A percentile compares a stretch with the other conserved stretches of the same genome.
Conservation (phyloP, 2,329 filamentous ascomycete genomes). For the Pseudogymnoascus sp. region DNA sequence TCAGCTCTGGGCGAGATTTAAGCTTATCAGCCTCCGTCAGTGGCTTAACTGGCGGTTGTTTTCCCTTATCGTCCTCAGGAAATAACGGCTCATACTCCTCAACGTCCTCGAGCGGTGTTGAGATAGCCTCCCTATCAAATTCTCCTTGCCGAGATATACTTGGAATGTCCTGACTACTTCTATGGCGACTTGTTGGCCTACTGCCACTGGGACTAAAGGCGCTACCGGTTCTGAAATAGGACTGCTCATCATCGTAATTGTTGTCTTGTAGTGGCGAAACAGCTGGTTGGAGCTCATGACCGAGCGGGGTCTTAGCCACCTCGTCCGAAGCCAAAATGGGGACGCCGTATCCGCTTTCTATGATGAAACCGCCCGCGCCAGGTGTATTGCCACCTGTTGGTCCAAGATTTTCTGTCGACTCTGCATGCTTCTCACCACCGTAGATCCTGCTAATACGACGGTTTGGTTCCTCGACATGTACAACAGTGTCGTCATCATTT, state of each 20-base stretch:
- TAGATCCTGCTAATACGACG: constrained; percentile 39
- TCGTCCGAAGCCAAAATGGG: constrained; percentile 90
- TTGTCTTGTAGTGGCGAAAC: constrained; percentile 68
- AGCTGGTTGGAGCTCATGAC: constrained; percentile 65
- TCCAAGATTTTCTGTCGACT: constrained; percentile 44
- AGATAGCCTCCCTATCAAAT: constrained; percentile 28
- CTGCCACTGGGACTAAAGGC: constrained; percentile 31
- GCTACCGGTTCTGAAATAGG: constrained; percentile 40
- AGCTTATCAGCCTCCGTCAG: constrained; percentile 47
- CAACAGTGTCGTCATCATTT: constrained; percentile 51
- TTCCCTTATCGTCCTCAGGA: constrained; percentile 63
- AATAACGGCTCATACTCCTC: constrained; percentile 95
- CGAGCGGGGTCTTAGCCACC: constrained; percentile 63
- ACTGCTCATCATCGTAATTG: constrained; percentile 48
- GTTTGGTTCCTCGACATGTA: constrained; percentile 69
- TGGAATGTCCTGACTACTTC: constrained; percentile 53
- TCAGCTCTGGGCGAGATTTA: constrained; percentile 44
- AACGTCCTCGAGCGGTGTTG: constrained; percentile 75
- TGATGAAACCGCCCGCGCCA: constrained; percentile 42
- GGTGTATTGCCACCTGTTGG: constrained; percentile 35
- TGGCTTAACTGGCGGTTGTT: constrained; percentile 30
- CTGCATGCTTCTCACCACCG: constrained; percentile 32
- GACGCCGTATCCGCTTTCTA: constrained; percentile 57
- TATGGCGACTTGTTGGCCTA: constrained; percentile 53
- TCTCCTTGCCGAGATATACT: constrained; percentile 21